Base-by-base conservation (phyloP, 2,329 filamentous ascomycete species). In the Cercospora sesami region DNA sequence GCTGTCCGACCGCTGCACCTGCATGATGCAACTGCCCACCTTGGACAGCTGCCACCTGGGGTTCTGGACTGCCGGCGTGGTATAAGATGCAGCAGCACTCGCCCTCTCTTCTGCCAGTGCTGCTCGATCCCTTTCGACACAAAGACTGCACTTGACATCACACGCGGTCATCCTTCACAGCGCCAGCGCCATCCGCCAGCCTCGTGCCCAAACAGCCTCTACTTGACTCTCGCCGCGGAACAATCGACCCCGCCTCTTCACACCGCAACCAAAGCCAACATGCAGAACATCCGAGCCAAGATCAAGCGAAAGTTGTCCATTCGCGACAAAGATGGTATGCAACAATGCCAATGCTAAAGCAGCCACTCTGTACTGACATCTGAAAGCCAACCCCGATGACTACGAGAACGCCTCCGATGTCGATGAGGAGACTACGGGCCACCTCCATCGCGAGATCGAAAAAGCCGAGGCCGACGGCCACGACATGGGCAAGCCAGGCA, bases 391-490 rank as follows among this genome's bases (percentile, higher is more conserved):
- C 66, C 62, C 76, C 68, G 74, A 75, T 68, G 74, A 77, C 9
- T 62, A 70, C 63, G 67, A 77, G 39, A 75, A 79, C 48, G 71
- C 73, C 62, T 74, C 77, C 18, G 77, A 79, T 12, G 66, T 79
- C 60, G 78, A 80, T 66, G 78, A 80, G 45, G 78, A 80, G 71
- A 78, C 78, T 18, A 74, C 75, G 51, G 77, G 78, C 53, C 74
- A 78, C 71, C 73, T 78, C n/a, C 74, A 77, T 66, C 72, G 74
- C 31, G 76, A 78, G 64, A 76, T 77, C 65, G 76, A 78, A 45
- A 75, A 77, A 60, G 77, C 78, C 33, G 77, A 79, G 69, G 70
- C 67, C 18, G 72, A 76, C 23, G 73, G 74, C 30, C 73, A 79
- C 63, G 69, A 72, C 9, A 65, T 75, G 21, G 78, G 78, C 68